Evolutionary conservation across 139 green algal genomes (phyloP), one percentile per base, ranked within the genome.

Genomic region (Raphidocelis subcapitata): DNA sequence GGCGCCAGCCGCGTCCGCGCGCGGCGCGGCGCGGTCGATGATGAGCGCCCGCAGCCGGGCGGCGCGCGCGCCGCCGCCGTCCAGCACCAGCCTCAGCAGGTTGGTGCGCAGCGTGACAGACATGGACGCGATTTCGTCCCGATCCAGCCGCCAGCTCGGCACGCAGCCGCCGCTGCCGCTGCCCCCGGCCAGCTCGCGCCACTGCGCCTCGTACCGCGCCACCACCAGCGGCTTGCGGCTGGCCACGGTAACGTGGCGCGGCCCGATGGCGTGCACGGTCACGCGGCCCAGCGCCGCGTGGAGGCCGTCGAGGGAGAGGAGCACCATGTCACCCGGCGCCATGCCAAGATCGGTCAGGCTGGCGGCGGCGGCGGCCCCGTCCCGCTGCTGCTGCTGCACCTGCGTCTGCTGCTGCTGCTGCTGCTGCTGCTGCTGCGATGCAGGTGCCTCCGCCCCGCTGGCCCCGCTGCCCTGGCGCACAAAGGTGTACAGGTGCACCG

Each of bases 271-370:
- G 0, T n/a, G 55, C 24, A 85, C 78, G 0, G 64, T 71, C 5
- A 85, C 75, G 2, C 81, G 69, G 0, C 77, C 81, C 1, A 76
- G 55, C 3, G 57, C 67, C 0, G 76, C 51, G 47, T 86, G 81
- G 2, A 65, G 32, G 10, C 88, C 90, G 44, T 96, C 91, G 54
- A 94, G 55, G 52, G 87, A 81, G 29, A 96, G 82, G 56, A 94
- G 59, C 24, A 76, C 75, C 64, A 85, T 79, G 60, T 95, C 90
- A 0, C 90, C 91, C 15, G 76, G 67, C 0, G 28, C 28, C 28
- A 92, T 62, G 10, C 77, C 73, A 15, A 26, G 57, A 3, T 57
- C 33, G 32, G 77, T 32, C 59, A 77, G 36, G 26, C 75, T 46
- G 49, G 26, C 61, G 69, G 47, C 1, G 59, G 44, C 62, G 62